Percentiles rank a stretch among this genome's conserved stretches.
Conservation (phyloP, 2,329 filamentous ascomycete species). For the Alternaria metachromatica region DNA sequence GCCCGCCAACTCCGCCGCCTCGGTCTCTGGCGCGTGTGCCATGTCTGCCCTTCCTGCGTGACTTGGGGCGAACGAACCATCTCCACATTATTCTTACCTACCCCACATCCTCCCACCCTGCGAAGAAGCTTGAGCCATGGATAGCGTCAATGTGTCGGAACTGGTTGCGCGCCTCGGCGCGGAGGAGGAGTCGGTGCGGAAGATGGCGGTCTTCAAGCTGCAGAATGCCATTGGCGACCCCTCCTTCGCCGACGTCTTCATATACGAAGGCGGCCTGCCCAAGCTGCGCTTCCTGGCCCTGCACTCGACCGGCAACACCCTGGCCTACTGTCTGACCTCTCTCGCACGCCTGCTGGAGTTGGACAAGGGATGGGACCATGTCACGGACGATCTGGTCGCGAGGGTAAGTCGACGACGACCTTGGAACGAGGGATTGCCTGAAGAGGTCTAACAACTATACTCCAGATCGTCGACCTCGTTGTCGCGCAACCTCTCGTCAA, state of each 20-base stretch:
- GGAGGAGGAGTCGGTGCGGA: conserved; percentile 86
- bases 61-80: conserved; percentile 19
- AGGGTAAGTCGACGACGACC: conserved; percentile 56
- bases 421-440: not conserved
- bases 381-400: conserved; percentile 74
- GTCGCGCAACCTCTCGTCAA: conserved; percentile 97
- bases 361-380: conserved; percentile 96
- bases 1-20: conserved; percentile 6
- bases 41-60: conserved; percentile 14
- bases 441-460: conserved; percentile 15
- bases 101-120: conserved; percentile 16
- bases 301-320: conserved; percentile 85
- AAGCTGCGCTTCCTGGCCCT: conserved; percentile 84
- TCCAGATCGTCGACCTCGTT: conserved; percentile 83
- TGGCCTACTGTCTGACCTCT: conserved; percentile 93
- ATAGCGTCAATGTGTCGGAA: conserved; percentile 62
- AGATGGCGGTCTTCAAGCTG: conserved; percentile 99
- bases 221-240: conserved; percentile 95
- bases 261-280: conserved; percentile 82
- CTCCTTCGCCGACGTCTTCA: conserved; percentile 95
- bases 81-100: conserved; percentile 13
- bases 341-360: conserved; percentile 88
- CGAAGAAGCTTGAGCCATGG: conserved; percentile 50
- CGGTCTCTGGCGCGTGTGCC: conserved; percentile 1
- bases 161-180: conserved; percentile 65